Evolutionary conservation across 2,329 filamentous ascomycete genomes (phyloP).

Genomic region (Ceratocystis cubensis): DNA sequence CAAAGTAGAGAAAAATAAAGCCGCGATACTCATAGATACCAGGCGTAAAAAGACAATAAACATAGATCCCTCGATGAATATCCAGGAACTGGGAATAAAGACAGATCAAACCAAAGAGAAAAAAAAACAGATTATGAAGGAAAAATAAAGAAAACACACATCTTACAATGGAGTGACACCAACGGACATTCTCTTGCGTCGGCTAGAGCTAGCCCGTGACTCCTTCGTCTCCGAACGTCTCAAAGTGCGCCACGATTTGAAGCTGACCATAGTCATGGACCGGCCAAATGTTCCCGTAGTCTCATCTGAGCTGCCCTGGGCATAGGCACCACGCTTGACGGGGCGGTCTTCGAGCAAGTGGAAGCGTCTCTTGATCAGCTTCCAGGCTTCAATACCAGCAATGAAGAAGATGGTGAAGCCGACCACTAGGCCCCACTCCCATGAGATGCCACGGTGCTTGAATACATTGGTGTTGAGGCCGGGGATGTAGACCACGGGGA

Average conservation of each 20-base stretch:
- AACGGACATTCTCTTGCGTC: constrained; percentile 5
- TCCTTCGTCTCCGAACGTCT: constrained; percentile 33
- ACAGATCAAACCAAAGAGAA: neutral
- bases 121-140: neutral
- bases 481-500: constrained; percentile 61
- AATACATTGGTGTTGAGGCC: constrained; percentile 57
- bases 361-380: constrained; percentile 50
- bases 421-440: constrained; percentile 63
- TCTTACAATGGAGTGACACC: neutral
- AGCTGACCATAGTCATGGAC: constrained; percentile 41
- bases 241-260: constrained; percentile 37
- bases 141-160: neutral
- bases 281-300: constrained; percentile 31
- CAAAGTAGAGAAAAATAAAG: neutral
- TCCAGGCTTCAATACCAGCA: constrained; percentile 57
- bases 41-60: constrained; percentile 1
- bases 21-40: neutral
- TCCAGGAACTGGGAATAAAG: neutral
- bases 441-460: constrained; percentile 57
- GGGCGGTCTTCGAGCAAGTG: constrained; percentile 40
- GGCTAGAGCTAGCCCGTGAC: constrained; percentile 22
- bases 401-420: constrained; percentile 53
- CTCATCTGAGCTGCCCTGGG: constrained; percentile 40
- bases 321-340: constrained; percentile 39
- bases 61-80: neutral